Conservation (phyloP, 495 filamentous ascomycete genomes). For the Xylaria flabelliformis region DNA sequence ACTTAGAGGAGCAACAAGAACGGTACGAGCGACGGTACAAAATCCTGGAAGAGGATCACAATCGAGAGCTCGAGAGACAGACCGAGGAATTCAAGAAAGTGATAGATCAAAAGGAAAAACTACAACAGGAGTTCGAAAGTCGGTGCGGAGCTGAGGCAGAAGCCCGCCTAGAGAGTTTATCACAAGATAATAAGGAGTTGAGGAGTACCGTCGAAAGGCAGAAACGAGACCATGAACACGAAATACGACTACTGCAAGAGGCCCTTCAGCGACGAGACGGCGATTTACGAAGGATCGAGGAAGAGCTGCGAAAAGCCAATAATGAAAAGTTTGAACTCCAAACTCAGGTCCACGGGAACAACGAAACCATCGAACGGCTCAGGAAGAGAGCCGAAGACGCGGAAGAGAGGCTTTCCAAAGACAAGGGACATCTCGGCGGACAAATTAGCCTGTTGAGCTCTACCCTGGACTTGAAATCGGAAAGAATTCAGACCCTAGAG, state of each 20-base stretch:
- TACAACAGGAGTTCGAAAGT: slow-evolving; percentile 41
- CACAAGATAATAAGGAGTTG: slow-evolving; percentile 41
- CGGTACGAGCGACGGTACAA: slow-evolving; percentile 33
- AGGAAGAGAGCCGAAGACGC: slow-evolving; percentile 42
- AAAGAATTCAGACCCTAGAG: slow-evolving; percentile 62
- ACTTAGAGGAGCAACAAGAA: slow-evolving; percentile 47
- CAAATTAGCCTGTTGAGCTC: slow-evolving; percentile 41
- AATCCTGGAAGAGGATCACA: slow-evolving; percentile 37
- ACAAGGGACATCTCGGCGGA: slow-evolving; percentile 42
- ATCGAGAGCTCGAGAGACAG: slow-evolving; percentile 33
- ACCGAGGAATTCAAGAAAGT: slow-evolving; percentile 49
- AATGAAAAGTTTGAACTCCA: slow-evolving; percentile 33
- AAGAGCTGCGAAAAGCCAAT: slow-evolving; percentile 32
- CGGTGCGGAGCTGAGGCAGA: slow-evolving; percentile 39
- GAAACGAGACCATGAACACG: slow-evolving; percentile 41
- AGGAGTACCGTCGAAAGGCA: slow-evolving; percentile 36
- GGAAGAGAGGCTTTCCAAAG: slow-evolving; percentile 42
- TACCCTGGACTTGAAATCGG: slow-evolving; percentile 38
- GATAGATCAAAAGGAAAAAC: slow-evolving; percentile 36
- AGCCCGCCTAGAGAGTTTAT: slow-evolving; percentile 36
- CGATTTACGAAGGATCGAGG: slow-evolving; percentile 32
- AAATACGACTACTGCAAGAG: slow-evolving; percentile 32
- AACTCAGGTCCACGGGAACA: slow-evolving; percentile 36
- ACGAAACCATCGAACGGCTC: slow-evolving; percentile 41
- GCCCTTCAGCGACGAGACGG: slow-evolving; percentile 32